Evolutionary conservation across 768 basidiomycete genomes (phyloP).

Genomic region (Phylloporus sp.): DNA sequence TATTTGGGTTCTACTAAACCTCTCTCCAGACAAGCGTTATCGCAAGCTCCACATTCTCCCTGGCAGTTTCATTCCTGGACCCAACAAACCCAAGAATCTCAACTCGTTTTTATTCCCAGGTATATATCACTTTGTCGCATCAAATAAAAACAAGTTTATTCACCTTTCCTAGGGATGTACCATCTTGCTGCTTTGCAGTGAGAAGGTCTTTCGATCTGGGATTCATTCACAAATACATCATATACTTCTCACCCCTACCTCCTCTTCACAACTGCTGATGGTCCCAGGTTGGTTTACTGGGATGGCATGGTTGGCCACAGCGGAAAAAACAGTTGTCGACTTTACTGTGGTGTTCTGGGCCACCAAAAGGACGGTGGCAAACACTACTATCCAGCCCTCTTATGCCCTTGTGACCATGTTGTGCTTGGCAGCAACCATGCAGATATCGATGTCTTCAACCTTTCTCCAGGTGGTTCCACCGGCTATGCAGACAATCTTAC

Average conservation of each 20-base stretch:
- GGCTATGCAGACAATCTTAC: no score
- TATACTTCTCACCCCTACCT: constrained; percentile 9
- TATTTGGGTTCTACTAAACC: neutral
- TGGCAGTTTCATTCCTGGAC: neutral
- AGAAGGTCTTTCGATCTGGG: no score
- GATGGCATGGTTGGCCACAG: constrained; percentile 31
- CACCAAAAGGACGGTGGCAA: constrained; percentile 24
- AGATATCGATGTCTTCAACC: no score
- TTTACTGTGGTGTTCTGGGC: constrained; percentile 27
- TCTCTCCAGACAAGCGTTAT: neutral
- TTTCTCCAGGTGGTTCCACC: no score
- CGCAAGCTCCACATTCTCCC: neutral
- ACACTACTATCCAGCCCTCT: constrained; percentile 31
- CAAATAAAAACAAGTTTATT: no score
- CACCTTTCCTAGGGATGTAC: no score
- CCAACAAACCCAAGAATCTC: neutral
- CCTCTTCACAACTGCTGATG: constrained; percentile 24
- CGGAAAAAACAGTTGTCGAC: constrained; percentile 31
- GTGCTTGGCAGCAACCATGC: no score
- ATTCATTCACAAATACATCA: no score
- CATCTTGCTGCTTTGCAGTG: no score
- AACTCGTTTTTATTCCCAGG: neutral
- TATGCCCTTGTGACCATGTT: no score
- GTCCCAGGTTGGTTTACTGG: constrained; percentile 5
- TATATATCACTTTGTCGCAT: neutral